A percentile compares a stretch with the other conserved stretches of the same genome.
phyloP scores from a whole-genome alignment of 2,329 filamentous ascomycete genomes.

The Exophiala sp. region DNA sequence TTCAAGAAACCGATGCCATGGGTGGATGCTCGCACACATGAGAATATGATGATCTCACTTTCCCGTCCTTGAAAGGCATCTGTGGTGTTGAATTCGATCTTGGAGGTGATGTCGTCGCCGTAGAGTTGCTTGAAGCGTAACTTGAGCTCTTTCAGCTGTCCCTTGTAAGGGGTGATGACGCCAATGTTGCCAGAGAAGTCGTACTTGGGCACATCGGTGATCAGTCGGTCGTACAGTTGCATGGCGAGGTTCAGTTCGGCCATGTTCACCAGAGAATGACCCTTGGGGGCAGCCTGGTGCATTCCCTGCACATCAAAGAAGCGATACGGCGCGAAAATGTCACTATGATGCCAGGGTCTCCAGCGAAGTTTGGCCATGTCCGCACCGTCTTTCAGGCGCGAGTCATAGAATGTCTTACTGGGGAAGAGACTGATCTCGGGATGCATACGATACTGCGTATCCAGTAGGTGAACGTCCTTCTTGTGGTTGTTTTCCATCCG shows the following conservation, averaged over 20 bases:
- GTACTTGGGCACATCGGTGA: slow-evolving; percentile 60
- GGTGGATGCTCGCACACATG: slow-evolving; percentile 88
- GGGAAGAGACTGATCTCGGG: slow-evolving; percentile 91
- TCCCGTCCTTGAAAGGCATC: slow-evolving; percentile 97
- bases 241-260: slow-evolving; percentile 83
- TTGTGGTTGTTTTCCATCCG: slow-evolving; percentile 94
- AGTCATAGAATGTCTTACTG: slow-evolving; percentile 86
- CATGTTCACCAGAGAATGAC: slow-evolving; percentile 84
- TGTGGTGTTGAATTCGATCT: slow-evolving; percentile 96
- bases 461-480: slow-evolving; percentile 83
- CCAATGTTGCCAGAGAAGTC: slow-evolving; percentile 80
- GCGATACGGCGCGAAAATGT: slow-evolving; percentile 80
- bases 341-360: slow-evolving; percentile 78
- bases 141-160: slow-evolving; percentile 76
- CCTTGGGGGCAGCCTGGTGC: slow-evolving; percentile 71
- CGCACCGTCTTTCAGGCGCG: slow-evolving; percentile 73
- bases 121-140: slow-evolving; percentile 65
- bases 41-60: slow-evolving; percentile 98
- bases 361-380: slow-evolving; percentile 71
- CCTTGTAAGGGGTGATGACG: slow-evolving; percentile 97
- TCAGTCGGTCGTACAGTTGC: slow-evolving; percentile 73
- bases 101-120: slow-evolving; percentile 66
- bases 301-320: slow-evolving; percentile 95
- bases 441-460: slow-evolving; percentile 98
- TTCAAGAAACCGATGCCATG: slow-evolving; percentile 96